Conservation (phyloP, 2,329 filamentous ascomycete species). For the Rhynchosporium agropyri region DNA sequence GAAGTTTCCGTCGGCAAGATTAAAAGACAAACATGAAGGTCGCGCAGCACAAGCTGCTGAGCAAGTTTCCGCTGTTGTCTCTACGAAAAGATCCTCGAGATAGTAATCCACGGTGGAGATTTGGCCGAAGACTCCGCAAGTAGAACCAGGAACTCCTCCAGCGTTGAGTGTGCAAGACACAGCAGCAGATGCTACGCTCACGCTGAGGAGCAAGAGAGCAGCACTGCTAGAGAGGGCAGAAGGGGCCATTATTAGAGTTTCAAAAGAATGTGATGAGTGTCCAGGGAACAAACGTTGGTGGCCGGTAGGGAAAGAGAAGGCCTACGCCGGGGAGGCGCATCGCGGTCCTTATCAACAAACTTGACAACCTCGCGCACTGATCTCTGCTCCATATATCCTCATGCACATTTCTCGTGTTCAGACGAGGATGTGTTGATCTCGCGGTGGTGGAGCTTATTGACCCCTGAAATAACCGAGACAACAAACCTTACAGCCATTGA, state of each 20-base stretch:
- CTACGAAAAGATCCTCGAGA: not conserved
- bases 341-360: slow-evolving; percentile 3
- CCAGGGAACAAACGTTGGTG: slow-evolving; percentile 11
- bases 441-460: slow-evolving; percentile 2
- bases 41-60: slow-evolving; percentile 1
- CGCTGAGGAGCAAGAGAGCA: slow-evolving; percentile 4
- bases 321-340: not conserved
- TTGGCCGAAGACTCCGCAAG: not conserved
- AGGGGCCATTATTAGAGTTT: slow-evolving; percentile 12
- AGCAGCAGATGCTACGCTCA: slow-evolving; percentile 5
- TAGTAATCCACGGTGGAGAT: not conserved
- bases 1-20: not conserved
- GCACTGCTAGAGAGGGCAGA: slow-evolving; percentile 2
- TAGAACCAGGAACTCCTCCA: not conserved
- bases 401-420: slow-evolving; percentile 9
- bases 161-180: not conserved
- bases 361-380: slow-evolving; percentile 10
- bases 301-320: not conserved
- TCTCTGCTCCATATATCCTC: not conserved
- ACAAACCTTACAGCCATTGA: not conserved
- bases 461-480: slow-evolving; percentile 11
- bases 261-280: slow-evolving; percentile 13
- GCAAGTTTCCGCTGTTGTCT: not conserved
- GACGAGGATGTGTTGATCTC: not conserved
- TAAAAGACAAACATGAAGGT: slow-evolving; percentile 1